phyloP scores from a whole-genome alignment of 2,329 filamentous ascomycete genomes.

The Cytospora chrysosperma region DNA sequence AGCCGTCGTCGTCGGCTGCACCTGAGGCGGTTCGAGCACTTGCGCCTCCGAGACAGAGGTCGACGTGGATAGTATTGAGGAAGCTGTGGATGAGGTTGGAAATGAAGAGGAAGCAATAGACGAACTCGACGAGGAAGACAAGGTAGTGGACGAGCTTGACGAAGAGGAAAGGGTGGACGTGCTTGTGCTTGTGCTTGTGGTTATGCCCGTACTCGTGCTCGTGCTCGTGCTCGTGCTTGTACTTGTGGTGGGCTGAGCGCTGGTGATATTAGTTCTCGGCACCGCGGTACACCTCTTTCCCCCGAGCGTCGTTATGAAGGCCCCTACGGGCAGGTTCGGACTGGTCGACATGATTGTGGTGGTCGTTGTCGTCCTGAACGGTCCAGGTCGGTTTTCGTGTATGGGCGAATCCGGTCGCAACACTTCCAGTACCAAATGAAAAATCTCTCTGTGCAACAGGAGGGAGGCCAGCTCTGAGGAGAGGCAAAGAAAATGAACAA shows the following conservation, averaged over 20 bases:
- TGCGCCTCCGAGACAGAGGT: conserved; percentile 22
- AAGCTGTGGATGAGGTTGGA: too few relatives aligned
- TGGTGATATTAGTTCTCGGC: conserved; percentile 36
- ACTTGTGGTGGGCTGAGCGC: conserved; percentile 25
- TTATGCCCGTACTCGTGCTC: too few relatives aligned
- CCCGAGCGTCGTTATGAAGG: conserved; percentile 49
- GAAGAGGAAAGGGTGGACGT: conserved; percentile 24
- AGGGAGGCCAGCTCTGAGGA: conserved; percentile 34
- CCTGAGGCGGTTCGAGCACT: conserved; percentile 22
- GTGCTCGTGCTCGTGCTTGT: conserved; percentile 27
- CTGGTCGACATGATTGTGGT: conserved; percentile 44
- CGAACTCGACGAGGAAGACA: conserved; percentile 11
- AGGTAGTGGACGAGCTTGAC: conserved; percentile 20
- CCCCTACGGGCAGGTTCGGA: conserved; percentile 44
- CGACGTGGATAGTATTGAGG: background rate
- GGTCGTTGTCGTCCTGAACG: conserved; percentile 9
- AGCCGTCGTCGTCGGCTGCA: conserved; percentile 15
- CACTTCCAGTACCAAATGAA: conserved; percentile 28
- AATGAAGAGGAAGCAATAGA: background rate
- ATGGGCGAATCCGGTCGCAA: conserved; percentile 47
- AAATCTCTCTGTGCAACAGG: conserved; percentile 28
- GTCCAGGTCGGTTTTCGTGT: conserved; percentile 3
- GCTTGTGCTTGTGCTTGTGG: conserved; percentile 27
- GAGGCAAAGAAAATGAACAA: conserved; percentile 28
- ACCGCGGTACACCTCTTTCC: conserved; percentile 56